Conservation (phyloP, 139 green algal genomes). For the Coccomyxa sp. region DNA sequence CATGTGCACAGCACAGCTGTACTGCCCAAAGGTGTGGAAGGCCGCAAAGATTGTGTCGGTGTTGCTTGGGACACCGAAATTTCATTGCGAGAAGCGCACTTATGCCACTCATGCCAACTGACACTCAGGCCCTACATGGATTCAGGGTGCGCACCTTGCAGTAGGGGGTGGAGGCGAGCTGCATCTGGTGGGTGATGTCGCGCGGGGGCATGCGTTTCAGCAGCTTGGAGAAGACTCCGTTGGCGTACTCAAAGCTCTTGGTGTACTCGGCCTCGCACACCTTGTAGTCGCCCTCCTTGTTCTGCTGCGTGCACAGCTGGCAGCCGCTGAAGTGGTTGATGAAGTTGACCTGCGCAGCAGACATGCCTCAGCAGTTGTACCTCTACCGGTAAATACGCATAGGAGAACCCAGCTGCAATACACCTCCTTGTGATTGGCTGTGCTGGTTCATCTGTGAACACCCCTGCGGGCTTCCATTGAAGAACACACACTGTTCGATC, state of each 20-base stretch:
- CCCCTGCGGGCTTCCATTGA: no score
- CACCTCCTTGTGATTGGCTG: no score
- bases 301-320: conserved; percentile 16
- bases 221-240: not conserved
- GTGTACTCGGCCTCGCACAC: conserved; percentile 11
- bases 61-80: not conserved
- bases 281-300: conserved; percentile 6
- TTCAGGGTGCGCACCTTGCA: conserved; percentile 2
- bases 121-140: not conserved
- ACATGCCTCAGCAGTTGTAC: no score
- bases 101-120: not conserved
- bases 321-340: conserved; percentile 19
- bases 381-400: no score
- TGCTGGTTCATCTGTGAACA: no score
- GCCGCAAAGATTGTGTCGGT: not conserved
- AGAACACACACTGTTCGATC: no score
- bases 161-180: not conserved
- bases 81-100: not conserved
- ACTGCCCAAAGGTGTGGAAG: not conserved
- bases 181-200: not conserved
- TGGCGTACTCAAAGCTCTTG: conserved; percentile 8
- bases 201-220: not conserved
- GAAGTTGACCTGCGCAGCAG: conserved; percentile 13
- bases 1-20: no score
- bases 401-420: no score